These are phyloP conservation scores for Mesostigma viride DNA, from an alignment of 139 green algal genomes.

Conservation along the genomic window DNA sequence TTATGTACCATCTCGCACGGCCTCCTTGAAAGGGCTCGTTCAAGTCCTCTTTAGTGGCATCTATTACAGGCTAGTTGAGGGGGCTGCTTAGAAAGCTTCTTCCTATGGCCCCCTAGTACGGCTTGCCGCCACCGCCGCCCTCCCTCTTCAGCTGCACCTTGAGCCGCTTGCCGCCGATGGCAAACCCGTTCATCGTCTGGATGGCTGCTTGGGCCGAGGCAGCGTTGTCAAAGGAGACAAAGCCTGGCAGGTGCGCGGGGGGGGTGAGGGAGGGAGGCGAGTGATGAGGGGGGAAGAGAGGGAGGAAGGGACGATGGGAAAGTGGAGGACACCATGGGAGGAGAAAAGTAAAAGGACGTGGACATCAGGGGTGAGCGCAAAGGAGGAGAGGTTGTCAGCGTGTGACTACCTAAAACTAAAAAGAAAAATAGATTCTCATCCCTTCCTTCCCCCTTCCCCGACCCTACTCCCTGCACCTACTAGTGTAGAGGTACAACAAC, in stretches of 20 bases:
- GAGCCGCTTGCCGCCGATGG: slow-evolving; percentile 13
- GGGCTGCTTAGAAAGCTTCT: too few relatives aligned
- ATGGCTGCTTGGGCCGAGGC: slow-evolving; percentile 22
- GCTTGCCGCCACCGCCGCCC: not conserved
- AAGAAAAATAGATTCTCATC: too few relatives aligned
- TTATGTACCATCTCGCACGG: too few relatives aligned
- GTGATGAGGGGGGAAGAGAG: not conserved
- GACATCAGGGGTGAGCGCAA: not conserved
- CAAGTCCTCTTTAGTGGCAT: too few relatives aligned
- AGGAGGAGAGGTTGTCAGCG: not conserved
- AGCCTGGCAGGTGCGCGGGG: slow-evolving; percentile 3
- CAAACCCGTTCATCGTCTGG: slow-evolving; percentile 17
- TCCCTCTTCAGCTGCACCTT: slow-evolving; percentile 25
- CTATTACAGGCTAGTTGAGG: too few relatives aligned
- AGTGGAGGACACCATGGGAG: not conserved
- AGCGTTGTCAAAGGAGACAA: slow-evolving; percentile 18
- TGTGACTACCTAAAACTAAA: not conserved
- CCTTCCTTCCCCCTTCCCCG: too few relatives aligned
- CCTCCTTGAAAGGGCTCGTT: too few relatives aligned
- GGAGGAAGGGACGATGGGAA: not conserved
- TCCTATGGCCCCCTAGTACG: too few relatives aligned
- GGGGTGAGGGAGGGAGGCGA: not conserved
- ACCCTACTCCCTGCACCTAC: too few relatives aligned
- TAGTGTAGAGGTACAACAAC: too few relatives aligned
- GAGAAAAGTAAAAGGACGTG: not conserved